Base-by-base conservation (phyloP, 257 asterid genomes). In the Paulownia fortunei region DNA sequence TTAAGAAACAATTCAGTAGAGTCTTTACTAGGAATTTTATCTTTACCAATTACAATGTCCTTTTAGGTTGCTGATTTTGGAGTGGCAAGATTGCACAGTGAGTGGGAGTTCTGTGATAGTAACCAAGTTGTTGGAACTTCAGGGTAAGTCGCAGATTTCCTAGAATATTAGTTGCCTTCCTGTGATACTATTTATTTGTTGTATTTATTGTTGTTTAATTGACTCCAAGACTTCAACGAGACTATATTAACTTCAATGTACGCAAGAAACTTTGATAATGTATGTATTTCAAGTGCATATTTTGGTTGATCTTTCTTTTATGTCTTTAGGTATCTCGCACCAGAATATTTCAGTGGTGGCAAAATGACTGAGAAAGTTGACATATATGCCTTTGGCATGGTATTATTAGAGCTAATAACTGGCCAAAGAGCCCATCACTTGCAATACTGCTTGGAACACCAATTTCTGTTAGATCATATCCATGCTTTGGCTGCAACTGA, bases 31-130 rank as follows among this genome's bases (percentile, higher is more conserved):
- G 16, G n/a, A 49, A 1, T n/a, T 18, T 44, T 47, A 30, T 69
- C 34, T 61, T 34, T 37, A 63, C 72, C 52, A 74, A 73, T 70
- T 42, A 37, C 9, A 21, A 72, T 23, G 49, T 76, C 61, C n/a
- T 34, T 30, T 84, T 36, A 94, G 98, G 97, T 94, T 77, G 89
- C 94, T 76, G 97, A 92, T 85, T 94, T 91, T 84, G 98, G 97
- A 78, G 89, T 94, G 74, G 91, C 96, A 32, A 87, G 92, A 80
- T 74, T 90, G 87, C 91, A 92, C 74, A 81, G 84, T 26, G 98
- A 90, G 82, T 84, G 92, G 97, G 89, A 87, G 69, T 79, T 79
- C 27, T 80, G 70, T 68, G 83, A 82, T 44, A 86, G 81, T 67
- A 86, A 83, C 80, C 90, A 82, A 84, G 75, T 84, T 23, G 82